Percentiles rank a stretch among this genome's conserved stretches.
Evolutionary conservation across 305 asterid species (phyloP).

Genomic region (Coffea humblotiana): DNA sequence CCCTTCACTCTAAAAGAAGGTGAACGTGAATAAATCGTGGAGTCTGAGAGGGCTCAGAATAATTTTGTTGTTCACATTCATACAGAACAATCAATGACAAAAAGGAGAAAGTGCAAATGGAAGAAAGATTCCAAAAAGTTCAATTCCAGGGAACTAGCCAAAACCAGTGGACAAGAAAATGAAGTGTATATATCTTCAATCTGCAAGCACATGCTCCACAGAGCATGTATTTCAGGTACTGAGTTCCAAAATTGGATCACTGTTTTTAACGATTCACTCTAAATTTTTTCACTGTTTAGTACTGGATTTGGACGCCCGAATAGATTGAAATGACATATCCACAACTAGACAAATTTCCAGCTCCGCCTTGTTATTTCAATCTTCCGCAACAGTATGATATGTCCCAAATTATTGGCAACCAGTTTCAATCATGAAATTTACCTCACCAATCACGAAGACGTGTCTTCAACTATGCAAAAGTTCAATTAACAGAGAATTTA

Average conservation of each 20-base stretch:
- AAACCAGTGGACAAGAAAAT: not conserved
- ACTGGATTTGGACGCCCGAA: constrained; percentile 2
- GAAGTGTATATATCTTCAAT: not conserved
- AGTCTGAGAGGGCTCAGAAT: not conserved
- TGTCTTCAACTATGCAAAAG: not conserved
- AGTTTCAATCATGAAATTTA: not conserved
- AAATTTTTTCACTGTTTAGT: not conserved
- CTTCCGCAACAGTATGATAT: not conserved
- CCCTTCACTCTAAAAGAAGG: not conserved
- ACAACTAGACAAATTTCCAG: constrained; percentile 18
- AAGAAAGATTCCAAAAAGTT: not conserved
- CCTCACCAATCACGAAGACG: not conserved
- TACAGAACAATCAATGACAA: not conserved
- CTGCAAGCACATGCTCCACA: not conserved
- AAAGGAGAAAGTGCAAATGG: not conserved
- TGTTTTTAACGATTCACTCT: not conserved
- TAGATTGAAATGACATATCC: constrained; percentile 43
- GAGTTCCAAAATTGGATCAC: not conserved
- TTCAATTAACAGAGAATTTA: not conserved
- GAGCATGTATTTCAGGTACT: not conserved
- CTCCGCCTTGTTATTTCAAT: not conserved
- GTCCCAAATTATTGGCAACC: not conserved
- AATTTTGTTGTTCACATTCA: not conserved
- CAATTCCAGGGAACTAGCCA: constrained; percentile 2
- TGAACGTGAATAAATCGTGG: not conserved